Conservation (phyloP, 2,329 filamentous ascomycete species). For the Aspergillus ibericus region DNA sequence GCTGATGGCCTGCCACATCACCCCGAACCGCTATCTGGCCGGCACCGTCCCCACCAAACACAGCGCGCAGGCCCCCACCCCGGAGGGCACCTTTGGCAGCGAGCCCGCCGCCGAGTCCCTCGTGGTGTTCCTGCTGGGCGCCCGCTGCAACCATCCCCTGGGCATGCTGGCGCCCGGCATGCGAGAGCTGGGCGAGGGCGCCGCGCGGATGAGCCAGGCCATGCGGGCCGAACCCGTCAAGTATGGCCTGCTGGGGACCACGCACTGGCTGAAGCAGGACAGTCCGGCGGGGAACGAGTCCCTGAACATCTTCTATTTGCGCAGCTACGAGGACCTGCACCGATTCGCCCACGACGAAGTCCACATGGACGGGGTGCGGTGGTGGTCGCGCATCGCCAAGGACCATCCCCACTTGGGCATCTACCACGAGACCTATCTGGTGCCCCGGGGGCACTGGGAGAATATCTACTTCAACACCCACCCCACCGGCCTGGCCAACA, state of each 20-base stretch:
- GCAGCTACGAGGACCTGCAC: conserved; percentile 43
- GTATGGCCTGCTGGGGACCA: conserved; percentile 16
- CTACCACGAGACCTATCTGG: conserved; percentile 48
- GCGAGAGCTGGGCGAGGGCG: conserved; percentile 29
- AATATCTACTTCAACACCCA: conserved; percentile 45
- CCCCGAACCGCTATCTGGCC: conserved; percentile 41
- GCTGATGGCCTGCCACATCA: conserved; percentile 34
- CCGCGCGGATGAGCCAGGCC: conserved; percentile 32
- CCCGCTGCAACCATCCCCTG: conserved; percentile 40
- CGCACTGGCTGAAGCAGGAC: conserved; percentile 33
- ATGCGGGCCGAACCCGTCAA: conserved; percentile 6
- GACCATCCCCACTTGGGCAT: conserved; percentile 44
- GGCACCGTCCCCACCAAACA: conserved; percentile 36
- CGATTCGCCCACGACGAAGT: conserved; percentile 43
- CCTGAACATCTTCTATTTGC: conserved; percentile 45
- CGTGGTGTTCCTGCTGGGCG: conserved; percentile 38
- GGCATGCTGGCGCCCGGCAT: conserved; percentile 44
- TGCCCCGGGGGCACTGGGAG: conserved; percentile 43
- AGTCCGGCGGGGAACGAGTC: conserved; percentile 35
- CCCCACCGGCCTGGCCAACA: conserved; percentile 33
- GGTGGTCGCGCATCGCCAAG: conserved; percentile 43
- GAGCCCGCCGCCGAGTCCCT: conserved; percentile 48
- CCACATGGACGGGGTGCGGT: conserved; percentile 46
- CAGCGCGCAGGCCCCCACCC: conserved; percentile 41
- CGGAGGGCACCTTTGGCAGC: conserved; percentile 37